Evolutionary conservation across 441 rosid genomes (phyloP), one percentile per base, ranked within the genome.

Genomic region (Adansonia gregorii): DNA sequence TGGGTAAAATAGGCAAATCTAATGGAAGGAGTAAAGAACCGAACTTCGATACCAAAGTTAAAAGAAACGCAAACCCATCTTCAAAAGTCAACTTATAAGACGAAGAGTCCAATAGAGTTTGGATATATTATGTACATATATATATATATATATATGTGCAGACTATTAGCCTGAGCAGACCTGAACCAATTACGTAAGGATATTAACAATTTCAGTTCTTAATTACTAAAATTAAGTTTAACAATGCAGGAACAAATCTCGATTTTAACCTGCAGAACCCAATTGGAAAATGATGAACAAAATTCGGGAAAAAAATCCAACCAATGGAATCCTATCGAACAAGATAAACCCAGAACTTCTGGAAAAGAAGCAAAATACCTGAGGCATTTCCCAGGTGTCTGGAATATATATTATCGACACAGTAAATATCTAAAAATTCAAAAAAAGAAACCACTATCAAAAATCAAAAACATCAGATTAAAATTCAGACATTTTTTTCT

Each of bases 361-460:
- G 48, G 55, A 12, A 67, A 72, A 14, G 22, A 63, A 22, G 52
- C 12, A 19, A 14, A 75, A 72, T 70, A 90, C 92, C 88, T 89
- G 94, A 63, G 92, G 94, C 92, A 90, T 90, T 48, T 89, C 90
- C 92, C 94, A 89, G 12, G 92, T 87, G 51, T 85, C 85, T 20
- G 88, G 91, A 49, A 89, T 51, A 19, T 83, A 86, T 55, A 88
- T 83, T 85, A 89, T 89, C 65, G 90, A 80, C 11, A 90, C 94
- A 31, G 87, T 84, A 64, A 90, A 90, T 51, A 90, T 88, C 92
- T 90, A 83, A 72, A 71, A 72, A 48, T 59, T 70, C 55, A 85
- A 65, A 1, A 54, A 59, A 9, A 59, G 22, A 59, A 72, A 78
- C 35, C 35, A 3, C 1, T 64, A 35, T 43, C 27, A 20, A 63